These are phyloP conservation scores for Metrosideros polymorpha DNA, from an alignment of 441 rosid genomes.

Conservation along the genomic window DNA sequence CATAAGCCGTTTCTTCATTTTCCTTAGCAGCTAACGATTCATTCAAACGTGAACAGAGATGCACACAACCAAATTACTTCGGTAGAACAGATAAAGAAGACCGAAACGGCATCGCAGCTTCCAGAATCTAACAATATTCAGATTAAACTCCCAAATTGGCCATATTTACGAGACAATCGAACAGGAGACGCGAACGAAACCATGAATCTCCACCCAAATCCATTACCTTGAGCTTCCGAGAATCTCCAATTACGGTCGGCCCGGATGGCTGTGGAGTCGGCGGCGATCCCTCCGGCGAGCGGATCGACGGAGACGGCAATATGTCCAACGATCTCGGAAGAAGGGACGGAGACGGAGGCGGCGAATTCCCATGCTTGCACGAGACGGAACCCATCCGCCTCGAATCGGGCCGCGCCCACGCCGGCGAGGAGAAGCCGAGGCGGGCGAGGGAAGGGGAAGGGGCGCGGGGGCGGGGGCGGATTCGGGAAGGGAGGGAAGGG, in stretches of 20 bases:
- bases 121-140: neutral
- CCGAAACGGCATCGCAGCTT: neutral
- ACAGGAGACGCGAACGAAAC: neutral
- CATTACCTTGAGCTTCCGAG: constrained; percentile 44
- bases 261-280: constrained; percentile 19
- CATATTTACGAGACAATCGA: neutral
- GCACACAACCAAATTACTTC: neutral
- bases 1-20: neutral
- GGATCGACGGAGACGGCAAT: constrained; percentile 13
- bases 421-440: constrained; percentile 13
- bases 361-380: constrained; percentile 23
- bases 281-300: constrained; percentile 16
- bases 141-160: neutral
- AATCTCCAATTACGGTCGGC: constrained; percentile 19
- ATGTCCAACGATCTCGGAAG: constrained; percentile 8
- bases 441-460: constrained; percentile 26
- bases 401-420: constrained; percentile 15
- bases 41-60: neutral
- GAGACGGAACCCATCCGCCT: constrained; percentile 37
- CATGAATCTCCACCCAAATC: neutral
- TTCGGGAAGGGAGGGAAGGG: constrained; percentile 28
- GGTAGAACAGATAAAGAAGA: neutral
- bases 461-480: constrained; percentile 17
- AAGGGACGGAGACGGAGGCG: constrained; percentile 5
- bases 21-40: neutral